Base-by-base conservation (phyloP, 2,329 filamentous ascomycete species). In the Daldinia sp. region DNA sequence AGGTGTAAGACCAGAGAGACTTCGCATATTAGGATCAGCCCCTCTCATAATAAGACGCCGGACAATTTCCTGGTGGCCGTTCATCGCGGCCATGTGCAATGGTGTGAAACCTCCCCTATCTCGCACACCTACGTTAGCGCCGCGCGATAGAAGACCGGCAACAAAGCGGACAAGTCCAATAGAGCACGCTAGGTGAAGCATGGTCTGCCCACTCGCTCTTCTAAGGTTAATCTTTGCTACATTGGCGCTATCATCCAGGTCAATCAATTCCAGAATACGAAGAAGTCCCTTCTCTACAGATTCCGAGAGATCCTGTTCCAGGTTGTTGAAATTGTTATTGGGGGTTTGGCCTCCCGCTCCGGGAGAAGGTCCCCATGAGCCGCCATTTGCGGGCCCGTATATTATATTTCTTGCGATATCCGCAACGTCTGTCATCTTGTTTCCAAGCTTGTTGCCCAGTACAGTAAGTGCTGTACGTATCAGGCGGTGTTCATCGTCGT, bases 41-140 rank as follows among this genome's bases (percentile, higher is more conserved):
- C 91, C 90, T 37, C 87, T 85, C 21, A 90, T 81, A 68, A 94
- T 87, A 60, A 96, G 83, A 11, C 90, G 86, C 62, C 90, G 85
- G 11, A 94, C 89, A 68, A 95, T 92, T 73, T 93, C 88, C 9
- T 86, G 80, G 72, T 93, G 89, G 64, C 89, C 87, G 75, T 91
- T 89, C 72, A 96, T 84, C 23, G 90, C 88, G 17, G 93, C 92
- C 73, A 94, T 85, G 75, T 96, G 92, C 79, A 96, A 84, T 11
- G 93, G 88, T 3, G 91, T 93, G 76, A 92, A 94, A 19, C 92
- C 92, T 50, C 90, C 90, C 65, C 88, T 90, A 74, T 96, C 93
- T 57, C 87, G 85, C 34, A 88, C 80, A 71, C 94, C 88, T 0
- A 90, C 87, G 71, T 90, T 90, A 17, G 91, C 92, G n/a, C 92